Evolutionary conservation across 768 basidiomycete species (phyloP).

Genomic region (Pisolithus microcarpus): DNA sequence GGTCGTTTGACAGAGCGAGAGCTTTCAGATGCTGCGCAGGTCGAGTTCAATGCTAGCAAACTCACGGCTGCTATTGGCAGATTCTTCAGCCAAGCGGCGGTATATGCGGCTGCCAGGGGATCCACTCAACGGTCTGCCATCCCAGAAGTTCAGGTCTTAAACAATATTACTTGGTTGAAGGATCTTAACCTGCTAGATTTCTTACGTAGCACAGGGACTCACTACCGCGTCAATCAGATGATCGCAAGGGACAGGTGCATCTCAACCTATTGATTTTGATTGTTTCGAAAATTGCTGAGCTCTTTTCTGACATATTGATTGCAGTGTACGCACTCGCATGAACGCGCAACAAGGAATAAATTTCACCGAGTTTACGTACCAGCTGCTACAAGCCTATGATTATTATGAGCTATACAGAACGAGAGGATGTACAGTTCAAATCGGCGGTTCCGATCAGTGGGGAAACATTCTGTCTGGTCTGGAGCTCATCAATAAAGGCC

Average conservation of each 20-base stretch:
- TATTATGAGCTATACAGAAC: constrained; percentile 69
- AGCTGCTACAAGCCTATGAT: constrained; percentile 94
- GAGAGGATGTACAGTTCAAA: constrained; percentile 71
- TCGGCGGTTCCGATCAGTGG: constrained; percentile 98
- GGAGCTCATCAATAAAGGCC: constrained; percentile 69
- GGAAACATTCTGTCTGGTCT: constrained; percentile 94
- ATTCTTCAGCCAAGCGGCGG: constrained; percentile 64
- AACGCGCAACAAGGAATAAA: constrained; percentile 80
- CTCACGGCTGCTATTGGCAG: constrained; percentile 58
- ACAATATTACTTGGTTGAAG: constrained; percentile 76
- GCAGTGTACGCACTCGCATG: constrained; percentile 77
- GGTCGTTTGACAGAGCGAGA: constrained; percentile 79
- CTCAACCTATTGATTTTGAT: not conserved
- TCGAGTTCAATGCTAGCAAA: constrained; percentile 56
- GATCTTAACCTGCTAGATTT: constrained; percentile 75
- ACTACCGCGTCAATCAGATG: constrained; percentile 84
- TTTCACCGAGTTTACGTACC: constrained; percentile 98
- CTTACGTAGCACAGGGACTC: constrained; percentile 70
- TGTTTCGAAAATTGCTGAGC: not conserved
- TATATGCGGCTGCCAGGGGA: constrained; percentile 46
- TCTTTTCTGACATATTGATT: constrained; percentile 5
- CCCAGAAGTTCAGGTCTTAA: constrained; percentile 37
- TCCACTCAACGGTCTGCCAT: constrained; percentile 6
- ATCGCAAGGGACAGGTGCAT: constrained; percentile 80
- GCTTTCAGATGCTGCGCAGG: constrained; percentile 49